Percentiles rank a stretch among this genome's conserved stretches.
These are phyloP conservation scores for Quercus engelmannii DNA, from an alignment of 306 rosid species.

Conservation along the genomic window DNA sequence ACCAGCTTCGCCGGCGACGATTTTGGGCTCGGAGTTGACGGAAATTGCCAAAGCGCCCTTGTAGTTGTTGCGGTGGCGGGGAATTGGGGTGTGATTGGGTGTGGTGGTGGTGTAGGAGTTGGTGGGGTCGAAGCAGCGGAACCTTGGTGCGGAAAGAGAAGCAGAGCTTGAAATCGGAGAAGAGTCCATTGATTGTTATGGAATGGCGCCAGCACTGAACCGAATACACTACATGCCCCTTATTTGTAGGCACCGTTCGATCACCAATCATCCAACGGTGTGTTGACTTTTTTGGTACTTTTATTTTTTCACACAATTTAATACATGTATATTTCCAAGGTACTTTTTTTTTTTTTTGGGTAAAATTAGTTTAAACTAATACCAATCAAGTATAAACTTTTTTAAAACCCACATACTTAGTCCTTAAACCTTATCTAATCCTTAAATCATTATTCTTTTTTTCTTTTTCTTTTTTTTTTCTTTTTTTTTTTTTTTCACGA, in stretches of 20 bases:
- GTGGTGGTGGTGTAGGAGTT: slow-evolving; percentile 1
- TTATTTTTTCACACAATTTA: too few species aligned
- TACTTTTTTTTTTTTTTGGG: too few species aligned
- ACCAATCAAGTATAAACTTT: too few species aligned
- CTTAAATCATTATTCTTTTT: too few species aligned
- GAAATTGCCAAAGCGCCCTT: slow-evolving; percentile 12
- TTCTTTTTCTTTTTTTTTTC: too few species aligned
- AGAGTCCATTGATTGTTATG: background rate
- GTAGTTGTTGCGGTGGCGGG: background rate
- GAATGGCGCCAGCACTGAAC: background rate
- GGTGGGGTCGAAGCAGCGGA: slow-evolving; percentile 35
- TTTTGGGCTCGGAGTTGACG: slow-evolving; percentile 21
- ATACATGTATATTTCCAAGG: too few species aligned
- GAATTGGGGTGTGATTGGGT: slow-evolving; percentile 17
- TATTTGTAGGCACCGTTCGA: slow-evolving; percentile 24
- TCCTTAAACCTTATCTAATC: too few species aligned
- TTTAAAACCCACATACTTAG: too few species aligned
- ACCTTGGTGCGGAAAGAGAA: too few species aligned
- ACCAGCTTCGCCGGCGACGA: slow-evolving; percentile 35
- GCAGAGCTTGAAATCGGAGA: slow-evolving; percentile 10
- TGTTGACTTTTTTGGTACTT: too few species aligned
- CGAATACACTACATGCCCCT: background rate
- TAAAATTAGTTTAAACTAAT: too few species aligned
- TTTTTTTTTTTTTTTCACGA: too few species aligned
- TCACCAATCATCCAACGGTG: background rate